A percentile compares a stretch with the other conserved stretches of the same genome.
Evolutionary conservation across 805 yeast species (phyloP).

Genomic region (Cyberlindnera veronae): DNA sequence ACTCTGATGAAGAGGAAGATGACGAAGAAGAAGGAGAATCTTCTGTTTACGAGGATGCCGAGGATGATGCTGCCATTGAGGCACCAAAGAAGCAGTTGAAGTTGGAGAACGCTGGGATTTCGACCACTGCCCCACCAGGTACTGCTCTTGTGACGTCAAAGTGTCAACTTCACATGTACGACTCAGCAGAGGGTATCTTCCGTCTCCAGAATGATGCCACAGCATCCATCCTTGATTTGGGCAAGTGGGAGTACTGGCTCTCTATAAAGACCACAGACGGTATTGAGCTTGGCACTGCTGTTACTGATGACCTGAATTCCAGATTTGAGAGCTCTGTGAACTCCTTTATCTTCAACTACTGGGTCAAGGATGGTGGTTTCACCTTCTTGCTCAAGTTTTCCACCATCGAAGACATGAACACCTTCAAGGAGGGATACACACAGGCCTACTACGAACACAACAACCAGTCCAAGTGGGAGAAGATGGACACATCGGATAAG

Average conservation of each 20-base stretch:
- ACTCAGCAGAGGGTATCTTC: constrained; percentile 48
- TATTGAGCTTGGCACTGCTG: constrained; percentile 35
- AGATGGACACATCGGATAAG: constrained; percentile 40
- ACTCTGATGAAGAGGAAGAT: constrained; percentile 13
- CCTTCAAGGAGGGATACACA: constrained; percentile 52
- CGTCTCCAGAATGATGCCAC: constrained; percentile 36
- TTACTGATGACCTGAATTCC: constrained; percentile 56
- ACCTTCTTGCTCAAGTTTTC: constrained; percentile 65
- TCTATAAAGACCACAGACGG: constrained; percentile 35
- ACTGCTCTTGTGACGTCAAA: constrained; percentile 15
- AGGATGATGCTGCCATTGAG: constrained; percentile 15
- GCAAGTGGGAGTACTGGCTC: constrained; percentile 51
- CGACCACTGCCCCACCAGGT: constrained; percentile 22
- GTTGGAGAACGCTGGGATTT: constrained; percentile 16
- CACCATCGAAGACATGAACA: constrained; percentile 35
- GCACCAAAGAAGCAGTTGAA: not conserved
- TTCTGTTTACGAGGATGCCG: constrained; percentile 31
- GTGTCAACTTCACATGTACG: constrained; percentile 50
- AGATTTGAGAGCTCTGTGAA: constrained; percentile 53
- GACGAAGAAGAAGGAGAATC: constrained; percentile 26
- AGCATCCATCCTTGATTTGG: constrained; percentile 37
- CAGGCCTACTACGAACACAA: constrained; percentile 58
- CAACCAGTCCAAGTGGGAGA: constrained; percentile 49
- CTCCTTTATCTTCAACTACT: constrained; percentile 65
- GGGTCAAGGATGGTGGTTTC: constrained; percentile 33